Percentiles rank a stretch among this genome's conserved stretches.
phyloP scores from a whole-genome alignment of 805 yeast species.

The Candida montana region DNA sequence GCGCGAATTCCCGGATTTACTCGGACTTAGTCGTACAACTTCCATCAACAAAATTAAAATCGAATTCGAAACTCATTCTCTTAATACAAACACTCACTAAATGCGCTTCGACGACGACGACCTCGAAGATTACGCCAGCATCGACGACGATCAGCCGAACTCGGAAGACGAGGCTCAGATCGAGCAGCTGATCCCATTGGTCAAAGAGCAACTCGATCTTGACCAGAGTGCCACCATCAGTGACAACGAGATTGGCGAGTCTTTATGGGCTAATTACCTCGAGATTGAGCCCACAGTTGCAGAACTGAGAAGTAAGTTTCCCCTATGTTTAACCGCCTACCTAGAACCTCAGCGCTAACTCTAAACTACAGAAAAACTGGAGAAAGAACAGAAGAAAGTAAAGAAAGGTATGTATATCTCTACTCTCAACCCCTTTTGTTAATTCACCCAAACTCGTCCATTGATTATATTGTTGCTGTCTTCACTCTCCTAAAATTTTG shows the following conservation, averaged over 20 bases:
- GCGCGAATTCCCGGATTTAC: too few species aligned
- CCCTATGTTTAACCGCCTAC: too few species aligned
- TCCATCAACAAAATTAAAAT: too few species aligned
- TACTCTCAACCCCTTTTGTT: background rate
- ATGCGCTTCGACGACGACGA: conserved; percentile 24
- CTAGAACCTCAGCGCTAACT: too few species aligned
- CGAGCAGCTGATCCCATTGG: conserved; percentile 37
- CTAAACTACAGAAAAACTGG: background rate
- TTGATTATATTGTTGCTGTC: conserved; percentile 1
- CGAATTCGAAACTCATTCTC: too few species aligned
- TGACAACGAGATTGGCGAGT: conserved; percentile 49
- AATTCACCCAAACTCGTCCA: conserved; percentile 1
- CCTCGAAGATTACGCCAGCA: conserved; percentile 27
- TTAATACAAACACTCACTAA: background rate
- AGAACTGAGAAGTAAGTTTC: conserved; percentile 33
- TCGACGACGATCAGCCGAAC: conserved; percentile 28
- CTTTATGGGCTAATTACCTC: conserved; percentile 55
- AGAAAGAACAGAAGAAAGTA: conserved; percentile 6
- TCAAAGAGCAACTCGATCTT: conserved; percentile 33
- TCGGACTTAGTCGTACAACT: too few species aligned
- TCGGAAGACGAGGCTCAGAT: conserved; percentile 38
- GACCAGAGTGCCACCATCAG: conserved; percentile 38
- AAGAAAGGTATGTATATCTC: conserved; percentile 39
- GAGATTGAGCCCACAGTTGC: conserved; percentile 46
- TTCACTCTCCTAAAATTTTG: too few species aligned